phyloP scores from a whole-genome alignment of 2,329 filamentous ascomycete species.

The Coleophoma cylindrospora region DNA sequence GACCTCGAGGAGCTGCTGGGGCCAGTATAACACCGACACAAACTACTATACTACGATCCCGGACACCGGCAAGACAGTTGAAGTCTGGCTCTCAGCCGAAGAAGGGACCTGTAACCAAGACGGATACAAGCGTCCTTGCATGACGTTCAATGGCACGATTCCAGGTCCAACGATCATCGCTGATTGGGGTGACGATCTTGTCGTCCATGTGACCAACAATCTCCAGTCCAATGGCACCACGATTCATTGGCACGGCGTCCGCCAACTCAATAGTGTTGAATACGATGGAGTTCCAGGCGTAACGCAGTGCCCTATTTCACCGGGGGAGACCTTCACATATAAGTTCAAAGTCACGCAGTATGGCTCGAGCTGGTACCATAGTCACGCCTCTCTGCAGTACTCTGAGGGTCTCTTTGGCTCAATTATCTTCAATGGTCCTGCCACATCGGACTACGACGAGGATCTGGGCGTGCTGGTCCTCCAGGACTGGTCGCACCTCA shows the following conservation, averaged over 20 bases:
- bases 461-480: background rate
- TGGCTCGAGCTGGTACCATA: constrained; percentile 7
- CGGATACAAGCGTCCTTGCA: too few relatives aligned
- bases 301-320: constrained; percentile 30
- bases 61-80: too few relatives aligned
- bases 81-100: too few relatives aligned
- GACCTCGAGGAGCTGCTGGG: too few relatives aligned
- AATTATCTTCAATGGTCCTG: background rate
- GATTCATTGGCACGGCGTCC: constrained; percentile 43
- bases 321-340: constrained; percentile 5
- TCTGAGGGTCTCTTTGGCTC: background rate
- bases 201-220: constrained; percentile 5
- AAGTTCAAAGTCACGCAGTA: constrained; percentile 1
- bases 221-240: constrained; percentile 34
- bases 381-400: constrained; percentile 1
- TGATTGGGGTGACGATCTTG: too few relatives aligned
- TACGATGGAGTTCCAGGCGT: constrained; percentile 35
- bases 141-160: too few relatives aligned
- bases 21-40: too few relatives aligned
- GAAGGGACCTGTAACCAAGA: too few relatives aligned
- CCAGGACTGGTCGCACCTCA: background rate
- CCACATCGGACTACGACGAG: background rate
- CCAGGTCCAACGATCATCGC: too few relatives aligned
- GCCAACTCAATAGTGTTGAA: constrained; percentile 23
- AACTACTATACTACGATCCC: too few relatives aligned